Evolutionary conservation across 805 yeast genomes (phyloP).

Genomic region (Candida piceae): DNA sequence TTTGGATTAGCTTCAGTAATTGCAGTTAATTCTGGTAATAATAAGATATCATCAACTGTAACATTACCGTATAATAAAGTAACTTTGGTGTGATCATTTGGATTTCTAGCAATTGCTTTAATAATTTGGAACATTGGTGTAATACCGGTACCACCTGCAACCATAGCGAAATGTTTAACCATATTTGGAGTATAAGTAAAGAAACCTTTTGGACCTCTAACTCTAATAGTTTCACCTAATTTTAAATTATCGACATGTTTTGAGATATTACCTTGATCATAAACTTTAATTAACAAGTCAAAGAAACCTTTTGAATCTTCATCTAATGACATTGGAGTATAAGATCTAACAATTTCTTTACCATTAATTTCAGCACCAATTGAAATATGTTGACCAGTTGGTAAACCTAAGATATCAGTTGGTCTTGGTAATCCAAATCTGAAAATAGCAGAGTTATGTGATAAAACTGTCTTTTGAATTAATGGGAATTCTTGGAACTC

Average conservation of each 20-base stretch:
- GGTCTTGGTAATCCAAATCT: constrained; percentile 77
- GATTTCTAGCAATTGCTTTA: constrained; percentile 72
- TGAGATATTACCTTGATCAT: constrained; percentile 82
- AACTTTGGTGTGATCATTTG: constrained; percentile 72
- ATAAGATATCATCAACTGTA: constrained; percentile 70
- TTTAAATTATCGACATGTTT: constrained; percentile 63
- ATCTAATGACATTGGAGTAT: constrained; percentile 85
- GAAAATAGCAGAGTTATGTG: constrained; percentile 79
- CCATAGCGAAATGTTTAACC: constrained; percentile 73
- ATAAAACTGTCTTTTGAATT: constrained; percentile 65
- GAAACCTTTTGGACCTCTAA: constrained; percentile 89
- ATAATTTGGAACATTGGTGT: constrained; percentile 95
- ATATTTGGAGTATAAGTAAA: constrained; percentile 79
- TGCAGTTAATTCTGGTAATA: constrained; percentile 73
- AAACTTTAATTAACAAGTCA: constrained; percentile 80
- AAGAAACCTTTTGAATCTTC: constrained; percentile 70
- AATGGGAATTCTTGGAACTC: constrained; percentile 76
- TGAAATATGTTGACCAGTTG: constrained; percentile 91
- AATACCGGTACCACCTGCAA: constrained; percentile 97
- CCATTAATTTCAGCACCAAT: constrained; percentile 72
- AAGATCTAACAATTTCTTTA: constrained; percentile 77
- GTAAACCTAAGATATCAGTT: constrained; percentile 75
- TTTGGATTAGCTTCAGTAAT: constrained; percentile 53
- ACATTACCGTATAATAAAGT: constrained; percentile 78
- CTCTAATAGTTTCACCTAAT: constrained; percentile 72